Evolutionary conservation across 1,284 basidiomycete genomes (phyloP), one percentile per base, ranked within the genome.

Genomic region (Irpex sp.): DNA sequence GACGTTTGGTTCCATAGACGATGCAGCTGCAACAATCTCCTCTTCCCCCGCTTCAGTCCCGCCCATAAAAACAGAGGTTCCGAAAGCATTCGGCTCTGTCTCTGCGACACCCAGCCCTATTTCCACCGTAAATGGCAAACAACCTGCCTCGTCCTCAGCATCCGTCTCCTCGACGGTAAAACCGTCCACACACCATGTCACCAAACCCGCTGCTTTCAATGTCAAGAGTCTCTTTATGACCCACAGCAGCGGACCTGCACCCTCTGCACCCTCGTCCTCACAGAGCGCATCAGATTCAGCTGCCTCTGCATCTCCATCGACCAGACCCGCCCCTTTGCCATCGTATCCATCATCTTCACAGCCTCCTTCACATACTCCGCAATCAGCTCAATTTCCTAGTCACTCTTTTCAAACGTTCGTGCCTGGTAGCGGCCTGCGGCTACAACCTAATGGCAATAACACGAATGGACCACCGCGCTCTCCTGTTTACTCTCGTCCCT

Each of bases 1-100:
- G 69, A 92, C 84, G 67, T 95, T 95, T 79, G 93, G 93, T 70
- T 94, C 93, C 54, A 92, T 95, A 81, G 85, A 89, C 75, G 85
- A 91, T 75, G 80, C 78, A 67, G 78, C 84, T 65, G 84, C 86
- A 60, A 82, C 87, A 66, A 85, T 89, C 68, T 88, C 89, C 47
- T 86, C 88, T 58, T 88, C 88, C 38, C 86, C 91, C 49, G 86
- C 87, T 59, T 74, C 84, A 59, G 81, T 83, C 51, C 86, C 90
- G 52, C 75, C 84, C 59, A 80, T 86, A 69, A 89, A 86, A 78
- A 78, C 84, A 63, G 90, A 92, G 71, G 84, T 81, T 66, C 88
- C 93, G 70, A 92, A 88, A 75, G 85, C 89, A 48, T 94, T 94
- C 75, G 92, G 93, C 70, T 82, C 88, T 19, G 85, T 94, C 55